A percentile compares a stretch with the other conserved stretches of the same genome.
These are phyloP conservation scores for Talaromyces sp. DNA, from an alignment of 2,329 filamentous ascomycete genomes.

Conservation along the genomic window DNA sequence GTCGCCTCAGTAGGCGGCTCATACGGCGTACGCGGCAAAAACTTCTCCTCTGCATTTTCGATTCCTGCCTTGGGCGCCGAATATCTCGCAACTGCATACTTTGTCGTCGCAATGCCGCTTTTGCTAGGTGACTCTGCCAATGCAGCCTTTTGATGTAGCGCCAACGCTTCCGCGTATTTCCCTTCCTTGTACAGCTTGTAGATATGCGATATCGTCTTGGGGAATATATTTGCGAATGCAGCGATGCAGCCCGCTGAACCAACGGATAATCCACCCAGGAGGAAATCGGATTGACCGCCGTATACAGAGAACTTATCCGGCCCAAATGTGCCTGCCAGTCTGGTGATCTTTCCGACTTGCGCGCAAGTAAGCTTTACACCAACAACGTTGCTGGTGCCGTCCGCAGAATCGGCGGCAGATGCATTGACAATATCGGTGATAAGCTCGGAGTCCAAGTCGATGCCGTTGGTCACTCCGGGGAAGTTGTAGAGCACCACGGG, in stretches of 20 bases:
- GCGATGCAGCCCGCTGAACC: constrained; percentile 58
- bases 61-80: constrained; percentile 61
- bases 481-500: constrained; percentile 69
- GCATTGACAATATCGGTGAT: constrained; percentile 55
- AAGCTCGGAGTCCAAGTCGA: constrained; percentile 65
- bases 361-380: constrained; percentile 67
- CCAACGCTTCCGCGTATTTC: constrained; percentile 58
- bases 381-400: constrained; percentile 53
- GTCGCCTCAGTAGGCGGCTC: constrained; percentile 45
- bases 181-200: constrained; percentile 63
- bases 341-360: constrained; percentile 60
- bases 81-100: constrained; percentile 64
- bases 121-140: constrained; percentile 66
- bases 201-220: constrained; percentile 56
- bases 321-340: constrained; percentile 54
- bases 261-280: constrained; percentile 56
- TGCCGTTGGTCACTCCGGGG: constrained; percentile 65
- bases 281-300: constrained; percentile 71
- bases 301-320: constrained; percentile 63
- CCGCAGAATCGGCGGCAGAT: constrained; percentile 30
- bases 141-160: constrained; percentile 61
- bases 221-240: constrained; percentile 59
- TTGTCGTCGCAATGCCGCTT: constrained; percentile 65
- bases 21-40: constrained; percentile 64
- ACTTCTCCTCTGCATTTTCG: constrained; percentile 56